These are phyloP conservation scores for Leptosphaerulina australis DNA, from an alignment of 2,329 filamentous ascomycete genomes.

Conservation along the genomic window DNA sequence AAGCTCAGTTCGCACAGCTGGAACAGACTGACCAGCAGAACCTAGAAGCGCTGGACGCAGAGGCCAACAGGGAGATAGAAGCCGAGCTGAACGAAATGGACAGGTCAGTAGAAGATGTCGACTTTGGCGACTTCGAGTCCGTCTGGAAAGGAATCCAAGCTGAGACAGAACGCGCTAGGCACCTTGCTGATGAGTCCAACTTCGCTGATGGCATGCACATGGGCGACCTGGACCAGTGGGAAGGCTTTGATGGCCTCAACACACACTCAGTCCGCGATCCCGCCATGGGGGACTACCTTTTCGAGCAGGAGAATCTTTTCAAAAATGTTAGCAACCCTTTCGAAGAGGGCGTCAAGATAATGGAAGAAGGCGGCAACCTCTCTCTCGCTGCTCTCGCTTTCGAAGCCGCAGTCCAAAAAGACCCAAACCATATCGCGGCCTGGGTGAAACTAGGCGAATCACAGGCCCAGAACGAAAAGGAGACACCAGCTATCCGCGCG, in stretches of 20 bases:
- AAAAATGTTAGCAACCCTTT: conserved; percentile 81
- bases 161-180: conserved; percentile 71
- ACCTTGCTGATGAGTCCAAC: conserved; percentile 71
- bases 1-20: conserved; percentile 92
- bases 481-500: conserved; percentile 91
- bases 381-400: conserved; percentile 93
- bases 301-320: conserved; percentile 94
- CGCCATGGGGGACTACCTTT: conserved; percentile 86
- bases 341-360: conserved; percentile 89
- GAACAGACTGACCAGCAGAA: conserved; percentile 67
- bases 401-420: conserved; percentile 91
- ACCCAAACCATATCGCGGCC: conserved; percentile 84
- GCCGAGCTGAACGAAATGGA: conserved; percentile 88
- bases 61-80: conserved; percentile 78
- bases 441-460: conserved; percentile 92
- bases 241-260: conserved; percentile 72
- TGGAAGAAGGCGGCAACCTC: conserved; percentile 91
- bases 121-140: conserved; percentile 91
- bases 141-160: conserved; percentile 84
- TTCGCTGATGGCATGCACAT: conserved; percentile 65
- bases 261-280: conserved; percentile 74
- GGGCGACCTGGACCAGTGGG: conserved; percentile 81
- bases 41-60: conserved; percentile 59
- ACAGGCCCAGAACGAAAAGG: conserved; percentile 98
- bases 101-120: conserved; percentile 75